Evolutionary conservation across 345 rosid genomes (phyloP).

Genomic region (Eucalyptus viminalis): DNA sequence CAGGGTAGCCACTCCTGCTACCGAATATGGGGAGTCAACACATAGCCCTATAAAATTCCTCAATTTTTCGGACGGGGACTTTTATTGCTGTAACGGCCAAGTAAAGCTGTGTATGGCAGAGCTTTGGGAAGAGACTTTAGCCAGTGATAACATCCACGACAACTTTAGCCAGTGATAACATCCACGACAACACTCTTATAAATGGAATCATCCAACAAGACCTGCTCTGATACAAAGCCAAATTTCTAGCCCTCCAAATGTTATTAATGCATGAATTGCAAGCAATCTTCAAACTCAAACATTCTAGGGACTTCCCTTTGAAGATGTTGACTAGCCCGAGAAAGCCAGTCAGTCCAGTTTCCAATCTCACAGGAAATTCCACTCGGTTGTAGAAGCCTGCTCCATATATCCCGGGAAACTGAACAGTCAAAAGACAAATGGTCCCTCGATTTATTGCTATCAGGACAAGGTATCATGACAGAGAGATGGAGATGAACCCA

Average conservation of each 20-base stretch:
- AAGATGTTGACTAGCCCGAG: neutral
- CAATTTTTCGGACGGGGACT: neutral
- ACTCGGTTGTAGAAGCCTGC: neutral
- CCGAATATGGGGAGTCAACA: neutral
- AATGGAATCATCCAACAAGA: neutral
- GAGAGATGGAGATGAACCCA: neutral
- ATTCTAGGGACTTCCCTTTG: neutral
- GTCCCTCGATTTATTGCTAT: neutral
- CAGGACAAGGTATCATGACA: neutral
- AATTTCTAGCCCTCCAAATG: neutral
- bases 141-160: too few species aligned
- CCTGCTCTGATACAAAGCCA: neutral
- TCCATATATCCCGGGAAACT: neutral
- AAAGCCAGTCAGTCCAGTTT: neutral
- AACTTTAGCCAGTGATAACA: too few species aligned
- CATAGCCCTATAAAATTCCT: neutral
- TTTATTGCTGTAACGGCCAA: neutral
- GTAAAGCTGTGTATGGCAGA: neutral
- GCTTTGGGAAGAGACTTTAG: neutral
- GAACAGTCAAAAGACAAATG: neutral
- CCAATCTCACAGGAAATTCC: neutral
- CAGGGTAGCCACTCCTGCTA: neutral
- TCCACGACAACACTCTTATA: neutral
- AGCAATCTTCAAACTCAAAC: neutral
- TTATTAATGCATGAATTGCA: neutral